Base-by-base conservation (phyloP, 305 asterid genomes). In the Stenogyne calaminthoides region DNA sequence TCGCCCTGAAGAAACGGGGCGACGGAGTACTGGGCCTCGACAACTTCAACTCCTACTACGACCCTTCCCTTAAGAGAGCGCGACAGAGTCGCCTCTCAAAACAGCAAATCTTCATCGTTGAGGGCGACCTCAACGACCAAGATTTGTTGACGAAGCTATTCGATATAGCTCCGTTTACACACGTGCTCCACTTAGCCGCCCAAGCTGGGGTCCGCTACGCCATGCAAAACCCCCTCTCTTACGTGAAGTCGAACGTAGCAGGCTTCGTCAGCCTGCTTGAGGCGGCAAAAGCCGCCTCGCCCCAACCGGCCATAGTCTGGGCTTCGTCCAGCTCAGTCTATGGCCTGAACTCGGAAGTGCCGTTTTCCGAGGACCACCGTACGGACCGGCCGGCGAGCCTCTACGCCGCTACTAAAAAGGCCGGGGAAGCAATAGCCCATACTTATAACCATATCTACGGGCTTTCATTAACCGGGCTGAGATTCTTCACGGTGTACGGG, bases 151-250 rank as follows among this genome's bases (percentile, higher is more conserved):
- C 15, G 14, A 92, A 92, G 20, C 69, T 92, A 0, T 92, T 90
- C 80, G 97, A 92, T 74, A 83, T 92, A 42, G 98, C 89, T 1
- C 97, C 97, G 0, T 89, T 93, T 58, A 73, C 84, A 0, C 97
- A 93, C 62, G 19, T 93, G 16, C 89, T 93, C 2, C 98, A 93
- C 79, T 56, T 93, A n/a, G 98, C 98, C 9, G 98, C 98, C 0
- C 98, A 92, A 22, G 98, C 98, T 36, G 98, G 98, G 0, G 98
- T 92, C 3, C 88, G 98, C 14, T 92, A 93, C 86, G 98, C 98
- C 16, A 93, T 93, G 98, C 89, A 88, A 69, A 93, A 93, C 14
- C 98, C 98, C 0, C 78, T 86, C 5, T 93, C 98, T 0, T 93
- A 93, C 16, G 81, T 93, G 1, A 76, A 57, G 25, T 91, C 97